A percentile compares a stretch with the other conserved stretches of the same genome.
Conservation (phyloP, 1,284 basidiomycete species). For the Rhizoctonia solani region DNA sequence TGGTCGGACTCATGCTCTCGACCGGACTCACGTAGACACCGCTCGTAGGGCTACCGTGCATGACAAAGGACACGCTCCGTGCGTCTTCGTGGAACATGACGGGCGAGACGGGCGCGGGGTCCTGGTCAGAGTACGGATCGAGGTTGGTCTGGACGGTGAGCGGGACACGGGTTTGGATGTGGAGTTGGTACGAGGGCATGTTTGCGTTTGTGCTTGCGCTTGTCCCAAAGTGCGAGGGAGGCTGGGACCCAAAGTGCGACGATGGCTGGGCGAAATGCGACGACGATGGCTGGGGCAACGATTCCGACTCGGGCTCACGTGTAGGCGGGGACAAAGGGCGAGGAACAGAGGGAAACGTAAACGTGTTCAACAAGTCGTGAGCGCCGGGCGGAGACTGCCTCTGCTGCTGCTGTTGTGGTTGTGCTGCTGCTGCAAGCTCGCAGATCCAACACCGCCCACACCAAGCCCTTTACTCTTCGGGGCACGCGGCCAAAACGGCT, state of each 20-base stretch:
- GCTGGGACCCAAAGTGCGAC: not conserved
- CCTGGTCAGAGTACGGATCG: too few relatives aligned
- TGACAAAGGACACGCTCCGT: not conserved
- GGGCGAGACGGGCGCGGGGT: not conserved
- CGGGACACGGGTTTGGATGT: not conserved
- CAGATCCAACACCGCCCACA: not conserved
- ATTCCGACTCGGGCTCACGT: too few relatives aligned
- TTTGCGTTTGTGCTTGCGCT: too few relatives aligned
- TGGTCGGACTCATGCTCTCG: not conserved
- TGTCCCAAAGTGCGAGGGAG: not conserved
- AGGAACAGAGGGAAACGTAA: constrained; percentile 2
- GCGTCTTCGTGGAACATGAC: not conserved
- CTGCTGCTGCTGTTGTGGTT: too few relatives aligned
- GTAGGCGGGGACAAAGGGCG: too few relatives aligned
- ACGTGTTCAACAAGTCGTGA: constrained; percentile 1
- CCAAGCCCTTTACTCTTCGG: not conserved
- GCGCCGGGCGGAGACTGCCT: too few relatives aligned
- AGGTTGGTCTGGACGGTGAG: not conserved
- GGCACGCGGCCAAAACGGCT: not conserved
- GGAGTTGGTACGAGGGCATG: not conserved
- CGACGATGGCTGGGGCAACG: too few relatives aligned
- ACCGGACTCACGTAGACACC: constrained; percentile 16
- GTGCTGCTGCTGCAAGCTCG: too few relatives aligned
- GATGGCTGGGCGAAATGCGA: too few relatives aligned
- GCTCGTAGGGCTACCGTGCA: constrained; percentile 6